Evolutionary conservation across 345 rosid species (phyloP).

Genomic region (Eucalyptus grandis): DNA sequence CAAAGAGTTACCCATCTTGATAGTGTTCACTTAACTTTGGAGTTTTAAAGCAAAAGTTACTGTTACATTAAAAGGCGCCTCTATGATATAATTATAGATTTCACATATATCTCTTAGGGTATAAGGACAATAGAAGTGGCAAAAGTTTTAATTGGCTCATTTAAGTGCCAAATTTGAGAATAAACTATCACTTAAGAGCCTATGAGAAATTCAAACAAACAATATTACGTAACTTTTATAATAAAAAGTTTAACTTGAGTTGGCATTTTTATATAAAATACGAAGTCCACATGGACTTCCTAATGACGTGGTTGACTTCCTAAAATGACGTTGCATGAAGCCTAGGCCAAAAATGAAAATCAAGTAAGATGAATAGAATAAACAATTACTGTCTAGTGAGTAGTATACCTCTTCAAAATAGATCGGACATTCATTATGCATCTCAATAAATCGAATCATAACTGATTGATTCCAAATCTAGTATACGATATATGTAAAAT

Average conservation of each 20-base stretch:
- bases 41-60: neutral
- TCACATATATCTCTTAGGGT: neutral
- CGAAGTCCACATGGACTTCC: neutral
- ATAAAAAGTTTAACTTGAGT: neutral
- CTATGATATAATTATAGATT: no score
- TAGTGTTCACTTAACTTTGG: neutral
- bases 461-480: neutral
- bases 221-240: no score
- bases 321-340: neutral
- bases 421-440: neutral
- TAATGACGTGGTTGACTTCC: neutral
- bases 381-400: no score
- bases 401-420: no score
- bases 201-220: no score
- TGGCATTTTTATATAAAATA: neutral
- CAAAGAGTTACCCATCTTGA: neutral
- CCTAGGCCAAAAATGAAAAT: neutral
- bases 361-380: neutral
- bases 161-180: neutral
- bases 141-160: neutral
- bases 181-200: no score
- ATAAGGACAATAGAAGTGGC: neutral
- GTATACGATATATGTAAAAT: no score
- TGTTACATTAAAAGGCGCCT: fast-evolving
- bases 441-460: no score